phyloP scores from a whole-genome alignment of 2,329 filamentous ascomycete species.

The Saccharata proteae region DNA sequence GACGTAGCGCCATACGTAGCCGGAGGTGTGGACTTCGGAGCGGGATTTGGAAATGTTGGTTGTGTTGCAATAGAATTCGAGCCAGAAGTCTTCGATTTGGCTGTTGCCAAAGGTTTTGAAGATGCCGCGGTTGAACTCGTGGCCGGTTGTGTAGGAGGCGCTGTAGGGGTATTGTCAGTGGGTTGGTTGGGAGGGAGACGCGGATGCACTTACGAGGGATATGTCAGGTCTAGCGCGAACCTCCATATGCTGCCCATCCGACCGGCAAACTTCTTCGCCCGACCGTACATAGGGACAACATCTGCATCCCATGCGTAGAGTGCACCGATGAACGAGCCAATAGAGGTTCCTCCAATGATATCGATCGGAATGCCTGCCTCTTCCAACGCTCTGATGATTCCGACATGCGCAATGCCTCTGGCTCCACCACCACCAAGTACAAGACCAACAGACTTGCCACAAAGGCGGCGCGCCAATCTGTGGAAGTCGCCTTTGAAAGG shows the following conservation, averaged over 20 bases:
- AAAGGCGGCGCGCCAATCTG: slow-evolving; percentile 74
- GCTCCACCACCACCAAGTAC: slow-evolving; percentile 92
- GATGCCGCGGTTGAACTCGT: slow-evolving; percentile 97
- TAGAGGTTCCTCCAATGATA: slow-evolving; percentile 88
- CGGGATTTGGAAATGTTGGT: slow-evolving; percentile 96
- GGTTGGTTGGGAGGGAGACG: background rate
- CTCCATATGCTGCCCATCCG: slow-evolving; percentile 99
- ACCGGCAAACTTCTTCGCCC: slow-evolving; percentile 93
- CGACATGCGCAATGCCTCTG: slow-evolving; percentile 81
- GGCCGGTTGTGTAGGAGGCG: slow-evolving; percentile 91
- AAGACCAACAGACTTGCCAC: slow-evolving; percentile 86
- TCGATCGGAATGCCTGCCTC: slow-evolving; percentile 95
- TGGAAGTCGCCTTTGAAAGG: slow-evolving; percentile 97
- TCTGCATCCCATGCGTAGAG: slow-evolving; percentile 94
- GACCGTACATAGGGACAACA: slow-evolving; percentile 89
- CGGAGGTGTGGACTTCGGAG: slow-evolving; percentile 84
- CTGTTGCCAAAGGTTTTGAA: slow-evolving; percentile 97
- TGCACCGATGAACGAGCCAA: slow-evolving; percentile 88
- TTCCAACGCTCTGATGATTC: slow-evolving; percentile 87
- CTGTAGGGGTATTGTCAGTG: slow-evolving; percentile 14
- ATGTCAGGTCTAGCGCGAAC: slow-evolving; percentile 92
- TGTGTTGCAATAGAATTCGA: slow-evolving; percentile 98
- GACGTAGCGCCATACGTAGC: slow-evolving; percentile 96
- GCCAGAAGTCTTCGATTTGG: slow-evolving; percentile 98
- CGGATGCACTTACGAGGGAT: slow-evolving; percentile 53